phyloP scores from a whole-genome alignment of 202 grass and related monocot genomes.

The Carex arenaria region DNA sequence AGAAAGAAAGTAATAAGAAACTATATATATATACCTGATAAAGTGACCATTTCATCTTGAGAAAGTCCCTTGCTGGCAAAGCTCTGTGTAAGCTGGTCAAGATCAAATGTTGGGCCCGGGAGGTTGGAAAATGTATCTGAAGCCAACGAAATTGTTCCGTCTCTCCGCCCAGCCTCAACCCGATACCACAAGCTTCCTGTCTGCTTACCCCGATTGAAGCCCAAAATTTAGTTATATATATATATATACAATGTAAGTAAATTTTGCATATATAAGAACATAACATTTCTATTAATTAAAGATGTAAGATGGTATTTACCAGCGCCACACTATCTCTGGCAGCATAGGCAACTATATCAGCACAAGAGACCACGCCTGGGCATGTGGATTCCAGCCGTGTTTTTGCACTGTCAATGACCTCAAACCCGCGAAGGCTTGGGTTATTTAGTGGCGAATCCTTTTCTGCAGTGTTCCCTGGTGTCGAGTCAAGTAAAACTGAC shows the following conservation, averaged over 20 bases:
- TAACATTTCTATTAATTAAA: not conserved
- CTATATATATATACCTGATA: slow-evolving; percentile 26
- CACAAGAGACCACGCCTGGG: slow-evolving; percentile 66
- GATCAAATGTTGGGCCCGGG: slow-evolving; percentile 20
- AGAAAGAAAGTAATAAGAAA: not conserved
- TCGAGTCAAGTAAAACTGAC: slow-evolving; percentile 78
- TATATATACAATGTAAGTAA: not conserved
- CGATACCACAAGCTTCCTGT: slow-evolving; percentile 31
- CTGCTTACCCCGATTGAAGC: slow-evolving; percentile 13
- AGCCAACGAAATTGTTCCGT: slow-evolving; percentile 32
- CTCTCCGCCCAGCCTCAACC: slow-evolving; percentile 34
- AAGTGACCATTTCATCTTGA: slow-evolving; percentile 36
- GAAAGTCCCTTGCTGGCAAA: slow-evolving; percentile 41
- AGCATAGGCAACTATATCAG: slow-evolving; percentile 71
- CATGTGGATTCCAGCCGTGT: slow-evolving; percentile 54
- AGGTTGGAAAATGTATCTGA: slow-evolving; percentile 31
- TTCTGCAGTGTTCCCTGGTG: slow-evolving; percentile 57
- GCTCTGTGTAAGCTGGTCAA: slow-evolving; percentile 23
- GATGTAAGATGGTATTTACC: slow-evolving; percentile 25
- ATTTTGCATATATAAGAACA: not conserved
- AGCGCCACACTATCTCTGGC: slow-evolving; percentile 65
- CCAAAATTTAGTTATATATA: not conserved
- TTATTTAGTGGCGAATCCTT: slow-evolving; percentile 69
- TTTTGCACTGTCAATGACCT: slow-evolving; percentile 71
- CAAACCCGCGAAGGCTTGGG: slow-evolving; percentile 55